A percentile compares a stretch with the other conserved stretches of the same genome.
phyloP scores from a whole-genome alignment of 2,329 filamentous ascomycete species.

The Xylariaceae sp. region DNA sequence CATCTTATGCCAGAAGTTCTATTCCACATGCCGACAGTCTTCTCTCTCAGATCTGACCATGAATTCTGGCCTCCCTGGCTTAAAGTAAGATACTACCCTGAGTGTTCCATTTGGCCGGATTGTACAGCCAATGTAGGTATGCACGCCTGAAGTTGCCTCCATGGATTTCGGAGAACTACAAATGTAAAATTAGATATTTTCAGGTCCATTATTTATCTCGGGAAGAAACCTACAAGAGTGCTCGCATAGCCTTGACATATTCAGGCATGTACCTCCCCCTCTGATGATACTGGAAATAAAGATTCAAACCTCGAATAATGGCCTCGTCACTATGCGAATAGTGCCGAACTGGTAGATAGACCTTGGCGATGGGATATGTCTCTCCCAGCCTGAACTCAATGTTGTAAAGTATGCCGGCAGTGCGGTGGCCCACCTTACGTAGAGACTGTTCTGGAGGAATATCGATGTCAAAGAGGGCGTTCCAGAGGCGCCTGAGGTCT shows the following conservation, averaged over 20 bases:
- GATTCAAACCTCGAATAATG: conserved; percentile 3
- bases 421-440: conserved; percentile 4
- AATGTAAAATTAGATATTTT: background rate
- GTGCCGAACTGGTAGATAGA: conserved; percentile 20
- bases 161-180: conserved; percentile 6
- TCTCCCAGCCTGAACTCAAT: conserved; percentile 13
- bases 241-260: conserved; percentile 13
- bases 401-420: conserved; percentile 18
- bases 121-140: conserved; percentile 19
- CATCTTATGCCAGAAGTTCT: background rate
- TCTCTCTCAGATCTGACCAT: background rate
- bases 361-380: background rate
- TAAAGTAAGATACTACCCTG: conserved; percentile 21
- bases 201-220: background rate
- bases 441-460: background rate
- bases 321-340: conserved; percentile 18
- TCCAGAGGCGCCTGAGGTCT: conserved; percentile 8
- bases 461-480: conserved; percentile 8
- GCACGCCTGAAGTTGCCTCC: conserved; percentile 8
- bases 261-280: conserved; percentile 16
- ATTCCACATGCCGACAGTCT: background rate
- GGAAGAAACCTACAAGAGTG: conserved; percentile 8
- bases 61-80: conserved; percentile 12
- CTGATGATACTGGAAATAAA: conserved; percentile 12
- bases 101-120: conserved; percentile 18